These are phyloP conservation scores for Xylaria sp. DNA, from an alignment of 2,329 filamentous ascomycete genomes.

Conservation along the genomic window DNA sequence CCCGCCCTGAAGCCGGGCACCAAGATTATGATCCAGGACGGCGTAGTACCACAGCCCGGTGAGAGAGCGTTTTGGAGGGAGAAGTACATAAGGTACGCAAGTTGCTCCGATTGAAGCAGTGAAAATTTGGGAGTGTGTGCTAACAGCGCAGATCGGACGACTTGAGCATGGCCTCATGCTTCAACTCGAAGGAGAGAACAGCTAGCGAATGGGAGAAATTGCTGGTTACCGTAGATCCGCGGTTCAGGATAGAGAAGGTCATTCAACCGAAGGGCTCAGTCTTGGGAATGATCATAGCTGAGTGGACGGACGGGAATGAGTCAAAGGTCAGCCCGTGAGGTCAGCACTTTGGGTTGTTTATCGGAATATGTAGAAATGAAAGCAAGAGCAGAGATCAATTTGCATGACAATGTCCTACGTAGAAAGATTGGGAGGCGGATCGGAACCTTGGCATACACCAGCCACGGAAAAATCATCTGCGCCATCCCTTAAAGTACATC, in stretches of 20 bases:
- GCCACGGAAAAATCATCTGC: too few relatives aligned
- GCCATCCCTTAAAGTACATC: too few relatives aligned
- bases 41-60: constrained; percentile 20
- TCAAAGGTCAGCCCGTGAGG: too few relatives aligned
- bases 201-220: constrained; percentile 52
- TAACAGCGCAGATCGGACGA: constrained; percentile 46
- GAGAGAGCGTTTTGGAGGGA: constrained; percentile 30
- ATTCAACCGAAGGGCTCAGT: constrained; percentile 21
- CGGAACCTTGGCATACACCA: too few relatives aligned
- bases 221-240: constrained; percentile 51
- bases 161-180: constrained; percentile 54
- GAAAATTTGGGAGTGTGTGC: constrained; percentile 29
- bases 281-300: constrained; percentile 23
- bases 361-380: too few relatives aligned
- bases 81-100: too few relatives aligned
- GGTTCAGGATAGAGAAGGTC: constrained; percentile 41
- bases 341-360: too few relatives aligned
- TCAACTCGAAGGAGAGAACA: constrained; percentile 54
- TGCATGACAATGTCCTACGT: too few relatives aligned
- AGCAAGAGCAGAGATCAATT: too few relatives aligned
- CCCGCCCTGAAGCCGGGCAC: constrained; percentile 55
- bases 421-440: too few relatives aligned
- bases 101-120: too few relatives aligned
- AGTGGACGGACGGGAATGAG: background rate
- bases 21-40: constrained; percentile 39